These are phyloP conservation scores for Stentor roeselii DNA, from an alignment of 73 alveolate species.

Conservation along the genomic window DNA sequence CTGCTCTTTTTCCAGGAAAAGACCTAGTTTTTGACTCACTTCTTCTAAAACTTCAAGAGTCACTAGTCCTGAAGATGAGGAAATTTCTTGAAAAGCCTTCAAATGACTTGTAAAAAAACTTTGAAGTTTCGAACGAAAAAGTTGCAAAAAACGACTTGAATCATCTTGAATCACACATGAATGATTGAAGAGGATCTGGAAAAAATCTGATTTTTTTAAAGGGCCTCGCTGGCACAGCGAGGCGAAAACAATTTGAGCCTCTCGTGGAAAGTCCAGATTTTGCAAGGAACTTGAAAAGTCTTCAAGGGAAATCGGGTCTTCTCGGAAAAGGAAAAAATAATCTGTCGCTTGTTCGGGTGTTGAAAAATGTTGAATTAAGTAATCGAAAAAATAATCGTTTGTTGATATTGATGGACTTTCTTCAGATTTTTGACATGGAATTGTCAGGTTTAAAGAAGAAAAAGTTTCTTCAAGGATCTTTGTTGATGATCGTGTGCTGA, in stretches of 20 bases:
- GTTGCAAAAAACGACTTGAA: not conserved
- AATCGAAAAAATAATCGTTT: not conserved
- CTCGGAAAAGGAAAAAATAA: not conserved
- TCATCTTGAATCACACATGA: not conserved
- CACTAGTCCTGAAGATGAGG: not conserved
- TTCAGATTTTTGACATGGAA: not conserved
- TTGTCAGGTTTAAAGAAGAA: not conserved
- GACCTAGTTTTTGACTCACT: not conserved
- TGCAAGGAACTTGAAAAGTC: not conserved
- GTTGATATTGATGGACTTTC: not conserved
- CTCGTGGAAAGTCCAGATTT: not conserved
- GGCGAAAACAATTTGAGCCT: no score
- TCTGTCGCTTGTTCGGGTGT: not conserved
- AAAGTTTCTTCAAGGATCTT: not conserved
- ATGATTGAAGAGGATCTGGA: not conserved
- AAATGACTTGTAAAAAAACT: not conserved
- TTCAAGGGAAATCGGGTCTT: not conserved
- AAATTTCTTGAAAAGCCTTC: not conserved
- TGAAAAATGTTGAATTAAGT: no score
- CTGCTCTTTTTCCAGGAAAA: not conserved
- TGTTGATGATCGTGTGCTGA: not conserved
- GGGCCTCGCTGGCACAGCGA: not conserved
- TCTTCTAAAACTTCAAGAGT: not conserved
- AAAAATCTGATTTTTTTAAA: not conserved
- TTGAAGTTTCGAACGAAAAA: not conserved